These are phyloP conservation scores for Tolypocladium paradoxum DNA, from an alignment of 2,329 filamentous ascomycete genomes.

Conservation along the genomic window DNA sequence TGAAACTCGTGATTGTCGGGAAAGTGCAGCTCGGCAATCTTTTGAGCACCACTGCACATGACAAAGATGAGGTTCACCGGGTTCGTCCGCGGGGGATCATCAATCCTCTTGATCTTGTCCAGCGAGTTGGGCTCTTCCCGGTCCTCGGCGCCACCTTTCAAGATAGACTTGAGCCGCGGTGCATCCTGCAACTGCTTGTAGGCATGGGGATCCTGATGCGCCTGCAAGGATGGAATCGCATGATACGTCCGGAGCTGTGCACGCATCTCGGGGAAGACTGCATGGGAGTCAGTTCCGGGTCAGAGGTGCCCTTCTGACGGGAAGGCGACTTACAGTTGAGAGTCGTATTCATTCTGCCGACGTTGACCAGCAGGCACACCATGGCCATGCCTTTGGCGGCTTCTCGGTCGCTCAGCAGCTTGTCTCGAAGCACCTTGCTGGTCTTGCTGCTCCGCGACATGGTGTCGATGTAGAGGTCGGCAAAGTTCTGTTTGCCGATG, in stretches of 20 bases:
- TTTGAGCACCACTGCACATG: constrained; percentile 78
- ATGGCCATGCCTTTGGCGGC: constrained; percentile 98
- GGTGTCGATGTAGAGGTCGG: constrained; percentile 94
- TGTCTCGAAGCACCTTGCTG: constrained; percentile 95
- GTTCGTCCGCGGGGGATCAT: constrained; percentile 68
- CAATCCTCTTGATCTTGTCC: constrained; percentile 61
- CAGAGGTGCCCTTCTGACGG: neutral
- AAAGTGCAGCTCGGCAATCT: constrained; percentile 90
- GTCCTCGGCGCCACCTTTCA: constrained; percentile 94
- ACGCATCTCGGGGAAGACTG: constrained; percentile 98
- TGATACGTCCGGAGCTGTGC: constrained; percentile 96
- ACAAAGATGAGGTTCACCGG: constrained; percentile 96
- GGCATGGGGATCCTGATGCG: constrained; percentile 85
- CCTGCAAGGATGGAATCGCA: constrained; percentile 91
- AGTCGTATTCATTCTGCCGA: constrained; percentile 97
- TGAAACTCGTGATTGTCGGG: constrained; percentile 80
- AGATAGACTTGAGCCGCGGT: constrained; percentile 87
- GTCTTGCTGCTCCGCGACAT: constrained; percentile 99
- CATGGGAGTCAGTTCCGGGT: constrained; percentile 6
- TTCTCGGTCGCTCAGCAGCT: constrained; percentile 81
- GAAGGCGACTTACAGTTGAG: constrained; percentile 64
- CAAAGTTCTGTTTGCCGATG: constrained; percentile 64
- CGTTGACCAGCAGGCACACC: constrained; percentile 95
- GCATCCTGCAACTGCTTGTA: constrained; percentile 98
- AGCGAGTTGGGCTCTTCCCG: constrained; percentile 71